A percentile compares a stretch with the other conserved stretches of the same genome.
Conservation (phyloP, 352 stramenopile species). For the Phytophthora sp. region DNA sequence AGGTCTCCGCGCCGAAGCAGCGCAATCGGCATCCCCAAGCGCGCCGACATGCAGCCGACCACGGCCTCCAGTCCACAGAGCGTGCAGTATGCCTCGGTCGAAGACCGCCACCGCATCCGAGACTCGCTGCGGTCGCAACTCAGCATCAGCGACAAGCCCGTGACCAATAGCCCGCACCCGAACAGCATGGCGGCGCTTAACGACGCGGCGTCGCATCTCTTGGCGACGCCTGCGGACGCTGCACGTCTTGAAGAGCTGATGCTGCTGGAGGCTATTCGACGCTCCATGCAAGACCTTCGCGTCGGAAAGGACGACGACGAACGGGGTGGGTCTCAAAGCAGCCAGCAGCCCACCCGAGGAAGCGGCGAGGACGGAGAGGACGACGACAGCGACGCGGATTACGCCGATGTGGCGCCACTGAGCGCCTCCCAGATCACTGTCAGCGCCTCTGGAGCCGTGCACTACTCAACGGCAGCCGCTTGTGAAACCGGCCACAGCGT, state of each 20-base stretch:
- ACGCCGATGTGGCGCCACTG: slow-evolving; percentile 37
- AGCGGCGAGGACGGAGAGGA: slow-evolving; percentile 26
- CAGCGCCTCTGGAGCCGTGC: slow-evolving; percentile 25
- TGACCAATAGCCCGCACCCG: slow-evolving; percentile 58
- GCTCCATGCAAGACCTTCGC: slow-evolving; percentile 73
- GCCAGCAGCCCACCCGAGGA: slow-evolving; percentile 16
- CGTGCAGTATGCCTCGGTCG: slow-evolving; percentile 70
- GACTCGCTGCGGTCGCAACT: slow-evolving; percentile 76
- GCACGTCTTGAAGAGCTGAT: slow-evolving; percentile 79
- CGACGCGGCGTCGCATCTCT: slow-evolving; percentile 38
- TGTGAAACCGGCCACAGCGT: slow-evolving; percentile 11
- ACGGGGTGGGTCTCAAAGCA: slow-evolving; percentile 27
- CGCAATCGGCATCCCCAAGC: slow-evolving; percentile 41
- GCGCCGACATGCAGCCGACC: slow-evolving; percentile 11
- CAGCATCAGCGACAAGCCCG: slow-evolving; percentile 57
- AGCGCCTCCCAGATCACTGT: slow-evolving; percentile 37
- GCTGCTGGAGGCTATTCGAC: slow-evolving; percentile 83
- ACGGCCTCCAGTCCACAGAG: slow-evolving; percentile 11
- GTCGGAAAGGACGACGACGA: slow-evolving; percentile 45
- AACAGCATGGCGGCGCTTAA: slow-evolving; percentile 48
- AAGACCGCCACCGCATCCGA: slow-evolving; percentile 76
- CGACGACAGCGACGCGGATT: slow-evolving; percentile 33
- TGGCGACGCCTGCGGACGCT: slow-evolving; percentile 59
- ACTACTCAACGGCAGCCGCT: slow-evolving; percentile 22
- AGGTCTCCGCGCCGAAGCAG: slow-evolving; percentile 37